phyloP scores from a whole-genome alignment of 192 early-diverging fungal species.

The Umbelopsis ramanniana region DNA sequence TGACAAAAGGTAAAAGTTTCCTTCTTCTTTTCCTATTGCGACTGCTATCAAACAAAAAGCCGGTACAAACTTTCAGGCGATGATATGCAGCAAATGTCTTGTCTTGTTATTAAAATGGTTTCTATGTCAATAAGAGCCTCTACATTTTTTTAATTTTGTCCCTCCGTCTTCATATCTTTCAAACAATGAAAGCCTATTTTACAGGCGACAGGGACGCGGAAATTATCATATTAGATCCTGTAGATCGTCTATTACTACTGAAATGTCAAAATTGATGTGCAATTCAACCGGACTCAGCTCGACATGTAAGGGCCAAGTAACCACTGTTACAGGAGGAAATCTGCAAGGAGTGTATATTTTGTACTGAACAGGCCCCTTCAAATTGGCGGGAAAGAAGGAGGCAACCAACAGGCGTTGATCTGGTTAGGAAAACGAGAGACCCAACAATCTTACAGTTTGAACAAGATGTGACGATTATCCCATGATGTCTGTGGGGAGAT shows the following conservation, averaged over 20 bases:
- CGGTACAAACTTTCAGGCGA: too few species aligned
- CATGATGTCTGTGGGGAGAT: slow-evolving; percentile 13
- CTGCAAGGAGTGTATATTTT: slow-evolving; percentile 10
- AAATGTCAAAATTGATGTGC: slow-evolving; percentile 10
- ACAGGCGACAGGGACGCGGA: neutral
- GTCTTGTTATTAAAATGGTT: too few species aligned
- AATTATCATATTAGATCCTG: slow-evolving; percentile 7
- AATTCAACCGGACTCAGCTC: neutral
- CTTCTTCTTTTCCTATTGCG: too few species aligned
- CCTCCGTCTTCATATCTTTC: slow-evolving; percentile 1
- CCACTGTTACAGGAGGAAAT: neutral
- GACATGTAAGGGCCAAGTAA: slow-evolving; percentile 1
- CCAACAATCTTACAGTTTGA: neutral
- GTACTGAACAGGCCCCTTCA: neutral
- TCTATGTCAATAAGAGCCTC: too few species aligned
- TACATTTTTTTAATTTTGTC: neutral
- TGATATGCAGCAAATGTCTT: too few species aligned
- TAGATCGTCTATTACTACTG: slow-evolving; percentile 16
- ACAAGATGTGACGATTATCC: neutral
- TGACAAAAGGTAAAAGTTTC: too few species aligned
- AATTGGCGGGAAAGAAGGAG: slow-evolving; percentile 17
- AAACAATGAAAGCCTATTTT: slow-evolving; percentile 9
- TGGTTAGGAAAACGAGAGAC: neutral
- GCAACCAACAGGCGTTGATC: neutral
- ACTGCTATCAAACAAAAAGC: too few species aligned